Evolutionary conservation across 176 grass and related monocot genomes (phyloP), one percentile per base, ranked within the genome.

Genomic region (Ampelocalamus luodianensis): DNA sequence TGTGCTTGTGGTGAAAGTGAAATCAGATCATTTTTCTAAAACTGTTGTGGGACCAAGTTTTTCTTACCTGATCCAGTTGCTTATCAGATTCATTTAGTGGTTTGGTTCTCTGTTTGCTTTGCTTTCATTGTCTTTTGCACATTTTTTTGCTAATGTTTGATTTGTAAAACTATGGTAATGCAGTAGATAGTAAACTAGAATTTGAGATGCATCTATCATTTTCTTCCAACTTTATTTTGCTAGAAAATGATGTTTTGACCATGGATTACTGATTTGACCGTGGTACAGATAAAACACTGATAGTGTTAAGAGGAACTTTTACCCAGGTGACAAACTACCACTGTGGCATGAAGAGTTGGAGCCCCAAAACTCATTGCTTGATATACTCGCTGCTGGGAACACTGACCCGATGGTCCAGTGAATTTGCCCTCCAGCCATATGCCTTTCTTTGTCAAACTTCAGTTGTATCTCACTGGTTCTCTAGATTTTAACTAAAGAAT

Each of bases 271-370:
- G 23, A 64, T 85, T 83, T 82, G 78, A 32, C 12, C 15, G 15
- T 65, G 6, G 17, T 54, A 39, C 84, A 96, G 91, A 99, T 99
- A 29, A 44, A 96, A 96, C 55, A 86, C 77, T 0, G 82, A 92
- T 43, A 93, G 93, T 79, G 88, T 99, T 40, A 92, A 87, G 10
- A 94, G 85, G 68, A 99, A 89, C 77, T 96, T 96, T 59, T 79
- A 99, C 36, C 87, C 88, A 55, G 96, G 90, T 29, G 82, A 99
- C 80, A 77, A 90, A 14, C 83, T 99, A 18, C 96, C 93, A 2
- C 74, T 92, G 46, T 99, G 96, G 93, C 93, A 96, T 13, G 93
- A 96, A 26, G 96, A 99, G 90, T 5, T 96, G 78, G 78, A 92
- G 88, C 86, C 96, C 9, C 91, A 88, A 3, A 92, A 88, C 76